A percentile compares a stretch with the other conserved stretches of the same genome.
phyloP scores from a whole-genome alignment of 192 early-diverging fungal genomes.

The Cladochytrium replicatum region DNA sequence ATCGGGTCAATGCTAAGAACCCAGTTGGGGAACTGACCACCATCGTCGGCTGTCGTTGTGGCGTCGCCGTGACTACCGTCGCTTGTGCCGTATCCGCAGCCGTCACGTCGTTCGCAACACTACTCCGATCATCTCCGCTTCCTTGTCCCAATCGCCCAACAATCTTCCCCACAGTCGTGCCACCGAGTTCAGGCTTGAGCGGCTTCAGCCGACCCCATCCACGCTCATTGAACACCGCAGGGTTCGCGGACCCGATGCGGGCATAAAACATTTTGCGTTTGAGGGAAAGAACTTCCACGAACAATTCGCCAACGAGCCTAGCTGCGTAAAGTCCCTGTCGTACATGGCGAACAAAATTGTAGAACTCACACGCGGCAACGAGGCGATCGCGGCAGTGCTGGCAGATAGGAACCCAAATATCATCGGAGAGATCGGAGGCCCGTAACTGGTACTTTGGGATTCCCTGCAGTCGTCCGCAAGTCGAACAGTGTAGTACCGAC shows the following conservation, averaged over 20 bases:
- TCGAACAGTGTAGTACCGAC: conserved; percentile 4
- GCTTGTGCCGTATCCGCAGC: no score
- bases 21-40: no score
- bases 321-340: conserved; percentile 61
- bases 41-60: no score
- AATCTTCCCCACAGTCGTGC: no score
- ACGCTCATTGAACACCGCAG: no score
- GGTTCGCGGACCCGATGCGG: conserved; percentile 54
- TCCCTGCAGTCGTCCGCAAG: conserved; percentile 8
- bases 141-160: no score
- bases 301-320: conserved; percentile 58
- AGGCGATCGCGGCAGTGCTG: conserved; percentile 72
- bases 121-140: no score
- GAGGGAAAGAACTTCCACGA: conserved; percentile 63
- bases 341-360: conserved; percentile 71
- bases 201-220: no score
- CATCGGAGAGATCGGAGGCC: conserved; percentile 4
- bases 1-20: no score
- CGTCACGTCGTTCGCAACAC: no score
- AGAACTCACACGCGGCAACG: conserved; percentile 78
- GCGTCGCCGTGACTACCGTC: no score
- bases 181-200: no score
- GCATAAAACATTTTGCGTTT: conserved; percentile 74
- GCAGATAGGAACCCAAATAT: conserved; percentile 8
- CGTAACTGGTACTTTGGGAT: conserved; percentile 5